A percentile compares a stretch with the other conserved stretches of the same genome.
These are phyloP conservation scores for Kalmusia sp. DNA, from an alignment of 2,329 filamentous ascomycete species.

Conservation along the genomic window DNA sequence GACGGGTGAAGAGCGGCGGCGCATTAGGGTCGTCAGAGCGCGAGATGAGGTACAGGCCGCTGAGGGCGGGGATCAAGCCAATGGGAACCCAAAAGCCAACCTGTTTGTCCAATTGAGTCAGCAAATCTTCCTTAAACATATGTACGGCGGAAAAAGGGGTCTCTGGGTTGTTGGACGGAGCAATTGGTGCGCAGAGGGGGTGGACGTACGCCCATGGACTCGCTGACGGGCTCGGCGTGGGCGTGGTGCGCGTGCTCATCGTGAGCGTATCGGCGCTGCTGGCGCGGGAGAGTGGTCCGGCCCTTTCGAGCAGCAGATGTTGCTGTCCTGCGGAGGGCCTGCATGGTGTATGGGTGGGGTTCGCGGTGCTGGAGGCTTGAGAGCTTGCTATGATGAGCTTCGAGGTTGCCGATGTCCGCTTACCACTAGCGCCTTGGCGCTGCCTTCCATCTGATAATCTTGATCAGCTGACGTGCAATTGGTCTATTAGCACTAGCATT, in stretches of 20 bases:
- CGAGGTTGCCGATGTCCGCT: conserved; percentile 18
- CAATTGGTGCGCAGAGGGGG: conserved; percentile 18
- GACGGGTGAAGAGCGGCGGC: conserved; percentile 52
- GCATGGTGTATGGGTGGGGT: conserved; percentile 46
- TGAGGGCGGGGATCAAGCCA: conserved; percentile 52
- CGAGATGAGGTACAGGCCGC: conserved; percentile 56
- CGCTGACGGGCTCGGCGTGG: conserved; percentile 48
- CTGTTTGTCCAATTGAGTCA: conserved; percentile 39
- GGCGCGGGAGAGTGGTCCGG: conserved; percentile 42
- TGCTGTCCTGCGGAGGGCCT: conserved; percentile 54
- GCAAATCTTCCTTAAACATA: conserved; percentile 8
- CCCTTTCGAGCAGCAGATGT: conserved; percentile 50
- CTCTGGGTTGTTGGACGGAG: conserved; percentile 1
- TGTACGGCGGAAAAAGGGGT: neutral
- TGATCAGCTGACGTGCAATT: too few species aligned
- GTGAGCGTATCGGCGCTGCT: conserved; percentile 51
- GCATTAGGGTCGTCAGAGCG: conserved; percentile 48
- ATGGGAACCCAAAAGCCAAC: conserved; percentile 57
- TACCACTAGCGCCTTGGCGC: conserved; percentile 22
- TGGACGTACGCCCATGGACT: conserved; percentile 60
- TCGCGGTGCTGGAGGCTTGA: conserved; percentile 25
- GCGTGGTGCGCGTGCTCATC: conserved; percentile 42
- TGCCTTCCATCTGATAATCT: neutral
- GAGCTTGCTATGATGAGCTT: conserved; percentile 39
- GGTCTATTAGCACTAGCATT: too few species aligned